phyloP scores from a whole-genome alignment of 352 stramenopile genomes.

The Phytophthora meadii region DNA sequence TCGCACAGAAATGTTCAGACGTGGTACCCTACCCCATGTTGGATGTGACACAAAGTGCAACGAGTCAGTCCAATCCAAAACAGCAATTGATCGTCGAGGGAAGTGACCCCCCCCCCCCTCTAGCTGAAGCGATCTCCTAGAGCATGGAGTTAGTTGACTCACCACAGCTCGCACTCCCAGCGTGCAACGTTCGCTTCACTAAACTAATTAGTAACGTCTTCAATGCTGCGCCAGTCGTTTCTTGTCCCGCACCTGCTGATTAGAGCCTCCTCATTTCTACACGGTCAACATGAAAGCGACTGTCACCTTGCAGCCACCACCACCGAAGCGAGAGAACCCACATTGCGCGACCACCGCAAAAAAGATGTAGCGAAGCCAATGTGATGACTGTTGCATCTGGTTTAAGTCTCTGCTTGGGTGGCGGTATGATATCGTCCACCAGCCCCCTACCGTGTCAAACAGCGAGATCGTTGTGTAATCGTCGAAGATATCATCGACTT shows the following conservation, averaged over 20 bases:
- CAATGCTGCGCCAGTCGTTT: slow-evolving; percentile 9
- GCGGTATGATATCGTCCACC: slow-evolving; percentile 1
- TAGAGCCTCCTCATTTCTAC: slow-evolving; percentile 25
- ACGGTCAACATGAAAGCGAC: slow-evolving; percentile 10
- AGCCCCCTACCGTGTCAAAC: background rate
- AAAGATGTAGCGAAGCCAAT: slow-evolving; percentile 7
- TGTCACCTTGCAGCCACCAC: slow-evolving; percentile 5
- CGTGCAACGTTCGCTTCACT: background rate
- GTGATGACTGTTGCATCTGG: slow-evolving; percentile 19
- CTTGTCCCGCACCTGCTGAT: slow-evolving; percentile 24
- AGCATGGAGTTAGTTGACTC: no score
- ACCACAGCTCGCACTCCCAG: background rate
- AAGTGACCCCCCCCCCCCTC: background rate
- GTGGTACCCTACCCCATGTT: slow-evolving; percentile 10
- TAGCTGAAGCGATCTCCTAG: background rate
- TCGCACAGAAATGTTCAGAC: slow-evolving; percentile 2
- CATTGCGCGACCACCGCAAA: slow-evolving; percentile 12
- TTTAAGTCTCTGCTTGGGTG: slow-evolving; percentile 6
- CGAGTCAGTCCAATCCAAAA: slow-evolving; percentile 16
- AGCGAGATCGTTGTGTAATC: slow-evolving; percentile 24
- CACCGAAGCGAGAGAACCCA: background rate
- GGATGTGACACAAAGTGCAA: slow-evolving; percentile 17
- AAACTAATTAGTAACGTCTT: slow-evolving; percentile 28
- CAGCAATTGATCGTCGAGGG: background rate
- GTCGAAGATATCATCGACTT: slow-evolving; percentile 22